These are phyloP conservation scores for Calocera cornea DNA, from an alignment of 768 basidiomycete genomes.

Conservation along the genomic window DNA sequence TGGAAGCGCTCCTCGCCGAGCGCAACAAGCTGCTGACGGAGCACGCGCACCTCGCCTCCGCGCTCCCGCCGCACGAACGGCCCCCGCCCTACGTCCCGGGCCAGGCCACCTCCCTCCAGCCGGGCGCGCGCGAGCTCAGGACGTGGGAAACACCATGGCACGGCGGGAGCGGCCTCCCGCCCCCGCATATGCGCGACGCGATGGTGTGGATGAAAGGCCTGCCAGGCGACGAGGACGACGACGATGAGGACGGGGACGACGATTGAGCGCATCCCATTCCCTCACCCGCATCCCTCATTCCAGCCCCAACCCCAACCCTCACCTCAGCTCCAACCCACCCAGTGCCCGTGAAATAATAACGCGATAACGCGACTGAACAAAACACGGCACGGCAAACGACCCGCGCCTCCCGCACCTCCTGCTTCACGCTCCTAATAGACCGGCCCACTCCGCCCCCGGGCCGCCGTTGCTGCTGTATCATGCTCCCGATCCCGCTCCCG, in stretches of 20 bases:
- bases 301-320: too few relatives aligned
- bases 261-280: constrained; percentile 15
- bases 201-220: constrained; percentile 5
- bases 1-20: constrained; percentile 50
- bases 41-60: constrained; percentile 42
- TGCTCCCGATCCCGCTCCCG: too few relatives aligned
- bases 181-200: neutral
- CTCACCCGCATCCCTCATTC: neutral
- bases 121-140: neutral
- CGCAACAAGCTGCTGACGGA: constrained; percentile 44
- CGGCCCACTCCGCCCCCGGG: neutral
- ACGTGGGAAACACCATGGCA: constrained; percentile 80
- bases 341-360: neutral
- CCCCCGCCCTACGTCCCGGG: constrained; percentile 30
- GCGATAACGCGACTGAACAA: too few relatives aligned
- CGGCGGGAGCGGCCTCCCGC: constrained; percentile 41
- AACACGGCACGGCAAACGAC: too few relatives aligned
- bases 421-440: neutral
- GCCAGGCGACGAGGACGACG: constrained; percentile 15
- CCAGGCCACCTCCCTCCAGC: neutral
- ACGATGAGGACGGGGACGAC: constrained; percentile 28
- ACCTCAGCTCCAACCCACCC: neutral
- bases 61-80: constrained; percentile 49
- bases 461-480: too few relatives aligned
- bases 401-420: neutral